Evolutionary conservation across 169 alveolate species (phyloP), one percentile per base, ranked within the genome.

Genomic region (Plasmodium coatneyi): DNA sequence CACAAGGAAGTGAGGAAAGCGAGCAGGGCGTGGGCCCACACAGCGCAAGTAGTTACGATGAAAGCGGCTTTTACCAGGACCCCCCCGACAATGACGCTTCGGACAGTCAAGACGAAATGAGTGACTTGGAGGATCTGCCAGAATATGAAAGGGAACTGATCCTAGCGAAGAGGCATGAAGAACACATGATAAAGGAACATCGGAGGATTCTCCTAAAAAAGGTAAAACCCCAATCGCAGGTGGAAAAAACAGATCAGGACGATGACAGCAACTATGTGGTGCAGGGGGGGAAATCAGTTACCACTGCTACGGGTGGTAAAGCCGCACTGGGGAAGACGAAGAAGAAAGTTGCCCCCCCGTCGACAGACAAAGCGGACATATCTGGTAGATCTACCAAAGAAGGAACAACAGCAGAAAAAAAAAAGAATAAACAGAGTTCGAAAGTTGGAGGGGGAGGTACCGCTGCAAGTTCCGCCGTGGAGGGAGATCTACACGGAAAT

Each of bases 121-220:
- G 82, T 22, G 95, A 83, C 36, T 41, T 84, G 74, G 89, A 92
- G 30, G 93, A 81, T 12, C 56, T 96, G 92, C 95, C 97, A 9
- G 97, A 96, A 49, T 96, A 94, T 82, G 95, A 94, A 83, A 81
- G 97, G 16, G 97, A 96, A 60, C 74, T 91, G 54, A 43, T 96
- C 36, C 83, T 96, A 25, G 97, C 97, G 3, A 96, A 96, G 71
- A 80, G 93, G 66, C 97, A 96, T 83, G 97, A 96, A 43, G 96
- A 96, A 70, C 89, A 86, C 41, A 79, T 96, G 87, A 78, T 39
- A 66, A 89, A 89, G 70, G 82, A 89, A 46, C 94, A 89, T 32
- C 60, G 94, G 41, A 36, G 81, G n/a, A 79, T 89, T n/a, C 82
- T 89, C 41, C 56, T 89, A 79, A 89, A 89, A 56, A 89, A 89